Base-by-base conservation (phyloP, 352 stramenopile genomes). In the Pythium oligandrum region DNA sequence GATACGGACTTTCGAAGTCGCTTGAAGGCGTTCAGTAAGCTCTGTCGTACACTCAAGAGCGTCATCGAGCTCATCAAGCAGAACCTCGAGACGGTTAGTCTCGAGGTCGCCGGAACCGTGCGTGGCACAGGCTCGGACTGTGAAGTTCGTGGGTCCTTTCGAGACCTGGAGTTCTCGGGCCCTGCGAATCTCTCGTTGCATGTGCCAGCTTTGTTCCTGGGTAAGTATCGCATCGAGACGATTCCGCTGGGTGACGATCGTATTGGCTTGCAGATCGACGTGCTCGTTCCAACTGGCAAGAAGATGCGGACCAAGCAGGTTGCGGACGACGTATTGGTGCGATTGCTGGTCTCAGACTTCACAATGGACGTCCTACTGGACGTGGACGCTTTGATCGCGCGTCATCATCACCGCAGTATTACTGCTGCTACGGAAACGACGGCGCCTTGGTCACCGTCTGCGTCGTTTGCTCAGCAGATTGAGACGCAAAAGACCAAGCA, bases 11-110 rank as follows among this genome's bases (percentile, higher is more conserved):
- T 89, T 42, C 70, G 71, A 47, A 68, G 63, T 1, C 63, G 68
- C 0, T 60, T 83, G 9, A 78, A 85, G 45, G 67, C 59, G 9
- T 87, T 86, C 48, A 83, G 75, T 48, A 82, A 76, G 31, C 76
- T 86, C 38, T 82, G 75, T 43, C 65, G 73, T 3, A 67, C 66
- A 0, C 59, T 89, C 32, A 85, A 79, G 43, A 66, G 66, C 1
- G 59, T 68, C 26, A 64, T 89, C 40, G 72, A 83, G 36, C 66
- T 85, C 48, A 56, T 86, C 47, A 77, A 78, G 55, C 57, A 70
- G 45, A 87, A 87, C 50, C 55, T 89, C 5, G 66, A 85, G 38
- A 59, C 73, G 5, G 72, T 85, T 32, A 86, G 68, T 48, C 53
- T 70, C 2, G 74, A 86, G 33, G 35, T 87, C 8, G 61, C 60